Conservation (phyloP, 1,284 basidiomycete genomes). For the Fomitopsis pinicola region DNA sequence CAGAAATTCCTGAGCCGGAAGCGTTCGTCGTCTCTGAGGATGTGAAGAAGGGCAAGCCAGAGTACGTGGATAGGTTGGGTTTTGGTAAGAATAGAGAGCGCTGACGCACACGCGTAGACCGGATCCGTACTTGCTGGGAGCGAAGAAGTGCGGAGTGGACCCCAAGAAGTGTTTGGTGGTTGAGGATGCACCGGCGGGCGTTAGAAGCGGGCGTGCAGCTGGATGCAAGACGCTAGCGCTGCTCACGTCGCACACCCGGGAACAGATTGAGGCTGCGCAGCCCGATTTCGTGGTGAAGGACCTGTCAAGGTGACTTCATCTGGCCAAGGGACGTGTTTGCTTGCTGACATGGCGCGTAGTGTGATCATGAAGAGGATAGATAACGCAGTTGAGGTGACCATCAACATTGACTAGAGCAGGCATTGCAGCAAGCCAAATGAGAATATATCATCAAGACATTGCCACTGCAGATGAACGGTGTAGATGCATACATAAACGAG, state of each 20-base stretch:
- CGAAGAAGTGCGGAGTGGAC: constrained; percentile 55
- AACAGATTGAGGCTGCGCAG: constrained; percentile 53
- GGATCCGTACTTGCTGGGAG: constrained; percentile 81
- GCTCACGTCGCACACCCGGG: constrained; percentile 71
- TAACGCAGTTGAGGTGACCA: constrained; percentile 41
- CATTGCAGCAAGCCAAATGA: background rate
- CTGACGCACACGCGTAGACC: constrained; percentile 44
- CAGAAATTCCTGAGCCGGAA: constrained; percentile 53
- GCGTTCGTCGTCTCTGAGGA: constrained; percentile 78
- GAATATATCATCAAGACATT: background rate
- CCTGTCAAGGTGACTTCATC: constrained; percentile 46
- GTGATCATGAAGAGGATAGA: constrained; percentile 40
- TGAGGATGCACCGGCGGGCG: constrained; percentile 83
- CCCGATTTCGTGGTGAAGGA: constrained; percentile 63
- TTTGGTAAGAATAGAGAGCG: constrained; percentile 14
- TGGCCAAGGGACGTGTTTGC: background rate
- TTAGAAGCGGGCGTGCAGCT: constrained; percentile 70
- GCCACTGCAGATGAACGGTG: background rate
- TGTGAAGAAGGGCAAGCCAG: constrained; percentile 77
- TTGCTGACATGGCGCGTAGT: constrained; percentile 22
- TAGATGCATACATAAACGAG: background rate
- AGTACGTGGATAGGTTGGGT: constrained; percentile 36
- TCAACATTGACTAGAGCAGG: constrained; percentile 25
- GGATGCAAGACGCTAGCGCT: constrained; percentile 79
- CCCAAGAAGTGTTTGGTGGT: constrained; percentile 74